These are phyloP conservation scores for Chlorociboria aeruginascens DNA, from an alignment of 495 filamentous ascomycete species.

Conservation along the genomic window DNA sequence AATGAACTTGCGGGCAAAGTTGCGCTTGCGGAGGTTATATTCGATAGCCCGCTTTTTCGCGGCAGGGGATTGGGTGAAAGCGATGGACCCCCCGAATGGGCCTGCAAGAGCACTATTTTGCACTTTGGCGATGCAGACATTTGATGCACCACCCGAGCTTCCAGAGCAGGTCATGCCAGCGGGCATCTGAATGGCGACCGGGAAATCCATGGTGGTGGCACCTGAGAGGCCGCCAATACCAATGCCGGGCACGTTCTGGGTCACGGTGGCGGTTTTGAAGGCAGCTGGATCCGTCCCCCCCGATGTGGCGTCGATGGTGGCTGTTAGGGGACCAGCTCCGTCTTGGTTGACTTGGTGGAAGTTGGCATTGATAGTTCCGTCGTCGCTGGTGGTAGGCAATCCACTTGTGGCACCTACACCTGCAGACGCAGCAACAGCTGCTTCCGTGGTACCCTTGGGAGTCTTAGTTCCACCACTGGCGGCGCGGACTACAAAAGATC, in stretches of 20 bases:
- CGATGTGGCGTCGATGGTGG: constrained; percentile 39
- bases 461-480: constrained; percentile 26
- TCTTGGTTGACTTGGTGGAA: constrained; percentile 41
- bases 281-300: constrained; percentile 40
- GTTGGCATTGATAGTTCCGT: constrained; percentile 44
- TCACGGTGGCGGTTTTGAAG: constrained; percentile 42
- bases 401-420: constrained; percentile 31
- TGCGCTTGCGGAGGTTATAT: constrained; percentile 32
- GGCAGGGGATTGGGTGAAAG: constrained; percentile 35
- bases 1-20: constrained; percentile 16
- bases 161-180: constrained; percentile 48
- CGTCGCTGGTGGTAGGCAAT: constrained; percentile 40
- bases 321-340: constrained; percentile 35
- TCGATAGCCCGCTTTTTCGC: constrained; percentile 34
- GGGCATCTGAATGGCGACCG: constrained; percentile 46
- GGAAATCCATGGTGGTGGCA: constrained; percentile 41
- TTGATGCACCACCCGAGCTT: constrained; percentile 34
- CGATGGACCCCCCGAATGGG: constrained; percentile 47
- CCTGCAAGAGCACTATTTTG: constrained; percentile 44
- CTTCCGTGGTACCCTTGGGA: constrained; percentile 25
- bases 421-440: constrained; percentile 28
- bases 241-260: constrained; percentile 44
- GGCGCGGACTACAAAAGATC: constrained; percentile 16
- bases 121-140: constrained; percentile 47
- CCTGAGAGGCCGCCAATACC: constrained; percentile 35